A percentile compares a stretch with the other conserved stretches of the same genome.
Conservation (phyloP, 176 grass and related monocot species). For the Carex kokanica region DNA sequence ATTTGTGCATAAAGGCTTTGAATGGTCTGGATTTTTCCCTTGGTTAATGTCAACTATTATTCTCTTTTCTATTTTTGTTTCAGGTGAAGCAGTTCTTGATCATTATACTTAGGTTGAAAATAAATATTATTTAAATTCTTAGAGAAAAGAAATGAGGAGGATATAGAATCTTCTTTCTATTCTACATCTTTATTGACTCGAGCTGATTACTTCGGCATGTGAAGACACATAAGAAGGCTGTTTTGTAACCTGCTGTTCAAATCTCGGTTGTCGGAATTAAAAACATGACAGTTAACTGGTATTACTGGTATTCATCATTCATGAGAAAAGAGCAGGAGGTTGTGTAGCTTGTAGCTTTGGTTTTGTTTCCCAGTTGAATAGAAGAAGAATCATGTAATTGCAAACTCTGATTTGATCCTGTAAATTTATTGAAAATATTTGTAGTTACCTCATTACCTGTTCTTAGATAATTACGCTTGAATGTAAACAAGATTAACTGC, state of each 20-base stretch:
- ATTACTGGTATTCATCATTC: background rate
- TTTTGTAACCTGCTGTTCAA: background rate
- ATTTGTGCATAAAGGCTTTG: too few species aligned
- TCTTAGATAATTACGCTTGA: too few species aligned
- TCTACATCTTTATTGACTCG: background rate
- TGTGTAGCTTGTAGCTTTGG: background rate
- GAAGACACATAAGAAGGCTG: background rate
- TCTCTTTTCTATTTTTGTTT: background rate
- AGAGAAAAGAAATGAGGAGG: background rate
- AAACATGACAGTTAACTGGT: background rate
- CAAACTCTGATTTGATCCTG: background rate
- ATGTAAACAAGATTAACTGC: too few species aligned
- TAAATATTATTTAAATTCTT: background rate
- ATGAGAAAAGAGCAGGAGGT: background rate
- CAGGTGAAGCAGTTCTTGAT: slow-evolving; percentile 20
- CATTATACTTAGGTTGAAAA: background rate
- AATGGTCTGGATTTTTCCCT: too few species aligned
- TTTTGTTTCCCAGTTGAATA: background rate
- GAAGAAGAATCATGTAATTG: slow-evolving; percentile 15
- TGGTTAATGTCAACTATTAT: background rate
- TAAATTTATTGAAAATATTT: slow-evolving; percentile 2
- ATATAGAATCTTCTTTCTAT: background rate
- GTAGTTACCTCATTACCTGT: background rate
- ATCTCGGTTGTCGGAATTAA: background rate
- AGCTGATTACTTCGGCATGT: background rate